phyloP scores from a whole-genome alignment of 257 asterid species.

The Fraxinus anomala region DNA sequence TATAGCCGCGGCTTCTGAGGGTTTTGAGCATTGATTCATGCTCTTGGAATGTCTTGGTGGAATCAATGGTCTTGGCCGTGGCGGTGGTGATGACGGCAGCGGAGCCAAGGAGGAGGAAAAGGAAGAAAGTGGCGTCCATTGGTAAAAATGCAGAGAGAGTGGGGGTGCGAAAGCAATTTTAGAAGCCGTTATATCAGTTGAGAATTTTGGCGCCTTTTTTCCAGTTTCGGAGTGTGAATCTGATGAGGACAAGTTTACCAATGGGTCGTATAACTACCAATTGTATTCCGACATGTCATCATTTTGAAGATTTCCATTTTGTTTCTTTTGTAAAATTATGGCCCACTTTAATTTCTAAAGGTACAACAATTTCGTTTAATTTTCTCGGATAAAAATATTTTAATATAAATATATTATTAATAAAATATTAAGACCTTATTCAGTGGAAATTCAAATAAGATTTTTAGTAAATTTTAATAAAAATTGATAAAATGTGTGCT shows the following conservation, averaged over 20 bases:
- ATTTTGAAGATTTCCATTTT: not conserved
- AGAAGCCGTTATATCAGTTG: constrained; percentile 29
- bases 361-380: too few species aligned
- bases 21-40: constrained; percentile 31
- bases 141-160: constrained; percentile 20
- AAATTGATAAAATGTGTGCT: too few species aligned
- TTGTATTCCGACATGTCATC: not conserved
- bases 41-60: constrained; percentile 30
- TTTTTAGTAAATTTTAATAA: too few species aligned
- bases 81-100: constrained; percentile 18
- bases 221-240: not conserved
- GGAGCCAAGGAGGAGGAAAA: constrained; percentile 24
- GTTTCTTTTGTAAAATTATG: too few species aligned
- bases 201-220: not conserved
- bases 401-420: too few species aligned
- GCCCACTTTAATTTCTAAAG: too few species aligned
- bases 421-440: too few species aligned
- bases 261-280: not conserved
- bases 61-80: constrained; percentile 11
- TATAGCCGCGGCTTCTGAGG: constrained; percentile 50
- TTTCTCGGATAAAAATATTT: too few species aligned
- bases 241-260: not conserved
- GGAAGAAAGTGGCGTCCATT: constrained; percentile 24
- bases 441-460: too few species aligned
- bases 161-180: too few species aligned